These are phyloP conservation scores for Dinochytrium kinnereticum DNA, from an alignment of 371 early-diverging fungal genomes.

Conservation along the genomic window DNA sequence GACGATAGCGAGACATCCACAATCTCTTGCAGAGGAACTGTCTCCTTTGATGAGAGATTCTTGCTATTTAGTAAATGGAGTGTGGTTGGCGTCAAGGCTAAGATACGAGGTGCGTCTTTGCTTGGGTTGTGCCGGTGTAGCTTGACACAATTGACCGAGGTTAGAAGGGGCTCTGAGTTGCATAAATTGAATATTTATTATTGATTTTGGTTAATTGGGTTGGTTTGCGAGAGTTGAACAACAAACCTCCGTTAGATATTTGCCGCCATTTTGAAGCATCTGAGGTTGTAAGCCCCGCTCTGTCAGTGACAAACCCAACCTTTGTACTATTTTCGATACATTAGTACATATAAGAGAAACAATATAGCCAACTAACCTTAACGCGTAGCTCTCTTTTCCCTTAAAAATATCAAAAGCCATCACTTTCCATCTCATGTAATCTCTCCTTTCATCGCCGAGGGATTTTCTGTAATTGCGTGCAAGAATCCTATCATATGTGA, in stretches of 20 bases:
- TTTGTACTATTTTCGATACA: neutral
- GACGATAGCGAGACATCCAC: slow-evolving; percentile 11
- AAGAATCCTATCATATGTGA: neutral
- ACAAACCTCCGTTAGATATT: slow-evolving; percentile 9
- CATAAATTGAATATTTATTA: neutral
- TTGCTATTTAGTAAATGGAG: neutral
- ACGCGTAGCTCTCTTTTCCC: slow-evolving; percentile 3
- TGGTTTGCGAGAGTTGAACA: no score
- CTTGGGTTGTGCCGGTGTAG: slow-evolving; percentile 16
- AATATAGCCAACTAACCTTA: neutral
- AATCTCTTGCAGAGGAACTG: slow-evolving; percentile 6
- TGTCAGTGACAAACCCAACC: slow-evolving; percentile 5
- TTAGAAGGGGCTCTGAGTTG: slow-evolving; percentile 10
- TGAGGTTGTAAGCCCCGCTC: neutral
- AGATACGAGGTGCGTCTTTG: slow-evolving; percentile 4
- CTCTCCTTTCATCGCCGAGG: neutral
- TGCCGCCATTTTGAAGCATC: neutral
- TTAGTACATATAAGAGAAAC: neutral
- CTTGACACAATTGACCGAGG: neutral
- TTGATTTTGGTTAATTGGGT: no score
- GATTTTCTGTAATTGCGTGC: slow-evolving; percentile 1
- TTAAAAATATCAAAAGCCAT: neutral
- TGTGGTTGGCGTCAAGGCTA: slow-evolving; percentile 10
- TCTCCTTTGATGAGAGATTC: slow-evolving; percentile 6
- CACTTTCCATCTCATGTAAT: neutral